Evolutionary conservation across 1,139 yeast genomes (phyloP), one percentile per base, ranked within the genome.

Genomic region (Diutina scorzettiae): DNA sequence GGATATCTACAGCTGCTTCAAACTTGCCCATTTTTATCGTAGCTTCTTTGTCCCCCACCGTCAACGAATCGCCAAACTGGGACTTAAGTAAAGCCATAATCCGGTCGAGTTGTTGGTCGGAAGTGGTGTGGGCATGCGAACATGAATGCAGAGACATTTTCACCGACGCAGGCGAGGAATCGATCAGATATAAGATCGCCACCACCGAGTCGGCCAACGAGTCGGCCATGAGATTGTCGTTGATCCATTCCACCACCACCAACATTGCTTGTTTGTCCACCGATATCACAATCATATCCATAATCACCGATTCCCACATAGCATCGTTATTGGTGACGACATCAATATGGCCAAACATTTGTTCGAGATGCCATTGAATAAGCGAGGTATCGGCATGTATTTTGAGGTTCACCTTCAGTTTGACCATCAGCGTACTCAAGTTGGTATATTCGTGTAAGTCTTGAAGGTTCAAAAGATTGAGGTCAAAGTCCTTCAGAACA

Each of bases 151-250:
- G 77, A 11, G 95, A 78, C 47, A 86, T 59, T 54, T 87, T 91
- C 23, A 91, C 96, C 4, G 96, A 85, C 0, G 96, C 95, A 3
- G 96, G 96, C 0, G 96, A 81, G 0, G 96, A 81, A 56, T 91
- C 98, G 37, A 91, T 93, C 37, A 95, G 84, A 57, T 91, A 72
- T 30, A 91, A 63, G 37, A 91, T 86, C 1, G 96, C 96, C 46
- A 93, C 73, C 2, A 87, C 85, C 37, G 96, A 81, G 55, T 91
- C 99, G 0, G 98, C 98, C 51, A 91, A 76, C 0, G 96, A 82
- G 53, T 91, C 98, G 44, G 86, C 89, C 67, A 87, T 76, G 33
- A 66, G 53, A 43, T 85, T 69, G 48, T 89, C 93, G 49, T 94
- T 91, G 21, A 79, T 75, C 99, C 99, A 91, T 57, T 86, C 95